Conservation (phyloP, 805 yeast genomes). For the Ogataea parapolymorpha region DNA sequence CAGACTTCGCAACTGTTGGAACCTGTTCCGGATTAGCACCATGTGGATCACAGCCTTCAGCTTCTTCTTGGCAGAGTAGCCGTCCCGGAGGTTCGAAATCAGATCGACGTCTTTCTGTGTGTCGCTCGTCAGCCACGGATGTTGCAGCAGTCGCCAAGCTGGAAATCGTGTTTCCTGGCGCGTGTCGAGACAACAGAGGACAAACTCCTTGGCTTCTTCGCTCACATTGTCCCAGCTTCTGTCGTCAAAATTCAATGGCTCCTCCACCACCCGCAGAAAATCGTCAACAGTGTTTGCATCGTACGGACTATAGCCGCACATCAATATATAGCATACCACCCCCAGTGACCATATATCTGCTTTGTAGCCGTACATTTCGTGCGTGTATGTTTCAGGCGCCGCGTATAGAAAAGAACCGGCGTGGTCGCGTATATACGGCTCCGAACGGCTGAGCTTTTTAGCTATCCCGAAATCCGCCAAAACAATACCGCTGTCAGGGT, state of each 20-base stretch:
- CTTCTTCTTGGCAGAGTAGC: conserved; percentile 72
- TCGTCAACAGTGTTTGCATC: conserved; percentile 23
- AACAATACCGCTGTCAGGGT: conserved; percentile 57
- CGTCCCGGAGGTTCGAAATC: conserved; percentile 70
- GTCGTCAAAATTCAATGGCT: conserved; percentile 6
- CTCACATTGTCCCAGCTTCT: conserved; percentile 9
- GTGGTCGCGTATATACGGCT: conserved; percentile 14
- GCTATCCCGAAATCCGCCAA: conserved; percentile 94
- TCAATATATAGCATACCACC: conserved; percentile 17
- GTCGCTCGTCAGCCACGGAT: conserved; percentile 65
- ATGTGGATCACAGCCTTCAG: conserved; percentile 78
- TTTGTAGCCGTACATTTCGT: conserved; percentile 35
- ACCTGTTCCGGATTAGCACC: conserved; percentile 70
- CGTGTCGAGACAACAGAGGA: conserved; percentile 58
- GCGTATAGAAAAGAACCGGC: conserved; percentile 87
- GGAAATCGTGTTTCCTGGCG: conserved; percentile 63
- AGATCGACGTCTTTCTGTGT: conserved; percentile 45
- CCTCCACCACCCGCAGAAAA: conserved; percentile 7
- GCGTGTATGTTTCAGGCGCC: conserved; percentile 80
- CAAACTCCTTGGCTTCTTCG: conserved; percentile 70
- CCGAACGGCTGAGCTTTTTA: conserved; percentile 42
- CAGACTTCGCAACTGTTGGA: conserved; percentile 57
- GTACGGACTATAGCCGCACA: conserved; percentile 17
- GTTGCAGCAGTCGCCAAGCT: conserved; percentile 54
- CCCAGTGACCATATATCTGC: conserved; percentile 36